Evolutionary conservation across 2,329 filamentous ascomycete genomes (phyloP).

Genomic region (Cladosporium sp.): DNA sequence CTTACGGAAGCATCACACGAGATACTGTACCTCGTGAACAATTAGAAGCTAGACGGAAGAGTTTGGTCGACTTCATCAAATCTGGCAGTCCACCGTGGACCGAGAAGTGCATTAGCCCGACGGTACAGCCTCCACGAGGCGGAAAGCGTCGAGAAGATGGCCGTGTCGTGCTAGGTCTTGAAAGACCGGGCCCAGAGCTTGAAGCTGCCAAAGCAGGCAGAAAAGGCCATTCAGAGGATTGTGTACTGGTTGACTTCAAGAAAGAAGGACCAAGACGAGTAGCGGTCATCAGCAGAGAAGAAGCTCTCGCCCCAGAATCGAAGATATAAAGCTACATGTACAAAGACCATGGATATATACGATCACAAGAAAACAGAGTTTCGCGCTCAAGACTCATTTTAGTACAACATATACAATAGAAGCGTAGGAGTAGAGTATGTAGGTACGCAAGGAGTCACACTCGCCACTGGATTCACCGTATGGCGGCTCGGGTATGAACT

Average conservation of each 20-base stretch:
- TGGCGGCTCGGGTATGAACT: constrained; percentile 26
- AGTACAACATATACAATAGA: not conserved
- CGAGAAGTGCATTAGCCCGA: constrained; percentile 41
- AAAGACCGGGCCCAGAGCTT: constrained; percentile 53
- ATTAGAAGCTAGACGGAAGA: constrained; percentile 47
- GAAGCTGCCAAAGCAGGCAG: constrained; percentile 37
- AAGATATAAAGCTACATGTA: constrained; percentile 10
- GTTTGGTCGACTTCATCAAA: constrained; percentile 52
- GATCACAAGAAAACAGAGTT: too few relatives aligned
- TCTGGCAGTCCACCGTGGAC: constrained; percentile 38
- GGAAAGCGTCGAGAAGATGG: constrained; percentile 43
- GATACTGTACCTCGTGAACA: constrained; percentile 28
- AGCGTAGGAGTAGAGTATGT: constrained; percentile 17
- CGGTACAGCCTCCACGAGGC: constrained; percentile 32
- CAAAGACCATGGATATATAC: not conserved
- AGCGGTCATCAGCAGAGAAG: constrained; percentile 44
- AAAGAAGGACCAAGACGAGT: constrained; percentile 54
- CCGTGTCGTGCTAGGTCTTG: constrained; percentile 48
- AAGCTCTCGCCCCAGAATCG: constrained; percentile 26
- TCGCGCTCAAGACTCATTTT: not conserved
- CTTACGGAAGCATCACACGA: constrained; percentile 26
- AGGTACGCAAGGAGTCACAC: constrained; percentile 30
- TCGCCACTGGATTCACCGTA: constrained; percentile 20
- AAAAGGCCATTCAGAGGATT: constrained; percentile 49
- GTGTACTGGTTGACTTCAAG: constrained; percentile 53